Conservation (phyloP, 2,329 filamentous ascomycete species). For the Colletotrichum camelliae region DNA sequence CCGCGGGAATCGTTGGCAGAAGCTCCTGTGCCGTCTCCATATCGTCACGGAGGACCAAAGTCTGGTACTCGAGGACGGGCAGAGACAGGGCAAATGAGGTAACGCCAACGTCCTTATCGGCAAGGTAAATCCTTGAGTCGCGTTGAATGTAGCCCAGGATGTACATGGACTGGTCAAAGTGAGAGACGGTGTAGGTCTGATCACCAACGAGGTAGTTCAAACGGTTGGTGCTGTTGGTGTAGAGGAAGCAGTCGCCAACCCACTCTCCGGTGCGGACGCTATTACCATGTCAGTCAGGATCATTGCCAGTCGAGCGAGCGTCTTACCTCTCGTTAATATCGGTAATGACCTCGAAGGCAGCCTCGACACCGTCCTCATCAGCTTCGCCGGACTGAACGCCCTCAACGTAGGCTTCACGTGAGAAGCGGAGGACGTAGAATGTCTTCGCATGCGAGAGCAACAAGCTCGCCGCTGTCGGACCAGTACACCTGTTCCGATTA, state of each 20-base stretch:
- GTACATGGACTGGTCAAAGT: conserved; percentile 96
- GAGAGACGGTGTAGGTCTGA: conserved; percentile 95
- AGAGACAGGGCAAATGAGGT: conserved; percentile 91
- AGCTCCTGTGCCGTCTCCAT: conserved; percentile 90
- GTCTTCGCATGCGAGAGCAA: conserved; percentile 92
- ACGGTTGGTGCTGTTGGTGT: conserved; percentile 95
- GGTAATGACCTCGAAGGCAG: conserved; percentile 94
- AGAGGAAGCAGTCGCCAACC: conserved; percentile 99
- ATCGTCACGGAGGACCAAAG: conserved; percentile 89
- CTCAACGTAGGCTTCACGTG: conserved; percentile 84
- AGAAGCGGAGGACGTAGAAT: conserved; percentile 95
- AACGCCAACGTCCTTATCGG: conserved; percentile 93
- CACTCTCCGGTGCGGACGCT: conserved; percentile 94
- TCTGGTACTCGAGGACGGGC: conserved; percentile 95
- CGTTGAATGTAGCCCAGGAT: conserved; percentile 93
- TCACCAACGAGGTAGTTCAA: conserved; percentile 98
- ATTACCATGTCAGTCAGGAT: conserved; percentile 27
- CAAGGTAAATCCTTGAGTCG: conserved; percentile 93
- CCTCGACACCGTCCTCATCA: conserved; percentile 91
- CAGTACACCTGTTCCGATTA: conserved; percentile 78
- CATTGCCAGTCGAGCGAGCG: conserved; percentile 24
- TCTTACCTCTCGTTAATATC: conserved; percentile 86
- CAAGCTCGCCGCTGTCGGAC: conserved; percentile 95
- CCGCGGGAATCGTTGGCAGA: conserved; percentile 81
- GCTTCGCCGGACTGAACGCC: conserved; percentile 82